A percentile compares a stretch with the other conserved stretches of the same genome.
phyloP scores from a whole-genome alignment of 495 filamentous ascomycete genomes.

The Halenospora varia region DNA sequence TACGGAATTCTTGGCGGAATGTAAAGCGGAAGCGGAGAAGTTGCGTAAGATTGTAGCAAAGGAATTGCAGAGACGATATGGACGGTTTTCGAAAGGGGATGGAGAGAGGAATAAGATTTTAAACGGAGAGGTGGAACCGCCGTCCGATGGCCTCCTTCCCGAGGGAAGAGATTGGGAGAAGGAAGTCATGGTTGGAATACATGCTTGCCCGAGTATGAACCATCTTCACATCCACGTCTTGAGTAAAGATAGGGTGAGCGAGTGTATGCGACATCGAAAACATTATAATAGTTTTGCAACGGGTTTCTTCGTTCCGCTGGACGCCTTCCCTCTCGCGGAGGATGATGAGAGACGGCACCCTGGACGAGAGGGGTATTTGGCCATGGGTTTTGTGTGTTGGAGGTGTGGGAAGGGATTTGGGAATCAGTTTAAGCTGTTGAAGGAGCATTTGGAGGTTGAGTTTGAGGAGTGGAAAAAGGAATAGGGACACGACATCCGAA shows the following conservation, averaged over 20 bases:
- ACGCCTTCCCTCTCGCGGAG: conserved; percentile 68
- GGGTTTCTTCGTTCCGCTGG: conserved; percentile 78
- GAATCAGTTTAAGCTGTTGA: conserved; percentile 67
- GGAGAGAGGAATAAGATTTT: conserved; percentile 51
- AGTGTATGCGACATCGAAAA: conserved; percentile 69
- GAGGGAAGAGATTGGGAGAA: conserved; percentile 69
- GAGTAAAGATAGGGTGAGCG: conserved; percentile 65
- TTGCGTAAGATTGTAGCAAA: conserved; percentile 62
- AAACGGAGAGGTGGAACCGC: conserved; percentile 45
- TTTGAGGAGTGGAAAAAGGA: conserved; percentile 76
- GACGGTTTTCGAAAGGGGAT: conserved; percentile 59
- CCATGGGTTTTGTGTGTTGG: conserved; percentile 73
- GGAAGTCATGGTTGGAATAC: conserved; percentile 76
- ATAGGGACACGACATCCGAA: too few species aligned
- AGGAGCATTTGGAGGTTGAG: conserved; percentile 75
- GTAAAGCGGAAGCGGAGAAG: conserved; percentile 54
- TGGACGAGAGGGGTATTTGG: conserved; percentile 50
- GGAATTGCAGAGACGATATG: conserved; percentile 72
- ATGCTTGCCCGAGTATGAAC: conserved; percentile 86
- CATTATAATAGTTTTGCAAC: conserved; percentile 94
- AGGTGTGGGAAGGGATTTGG: conserved; percentile 73
- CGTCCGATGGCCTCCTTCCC: conserved; percentile 46
- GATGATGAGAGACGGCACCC: conserved; percentile 58
- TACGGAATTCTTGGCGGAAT: conserved; percentile 60
- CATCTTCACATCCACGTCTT: conserved; percentile 91